Base-by-base conservation (phyloP, 1,284 basidiomycete genomes). In the Volvariella volvacea region DNA sequence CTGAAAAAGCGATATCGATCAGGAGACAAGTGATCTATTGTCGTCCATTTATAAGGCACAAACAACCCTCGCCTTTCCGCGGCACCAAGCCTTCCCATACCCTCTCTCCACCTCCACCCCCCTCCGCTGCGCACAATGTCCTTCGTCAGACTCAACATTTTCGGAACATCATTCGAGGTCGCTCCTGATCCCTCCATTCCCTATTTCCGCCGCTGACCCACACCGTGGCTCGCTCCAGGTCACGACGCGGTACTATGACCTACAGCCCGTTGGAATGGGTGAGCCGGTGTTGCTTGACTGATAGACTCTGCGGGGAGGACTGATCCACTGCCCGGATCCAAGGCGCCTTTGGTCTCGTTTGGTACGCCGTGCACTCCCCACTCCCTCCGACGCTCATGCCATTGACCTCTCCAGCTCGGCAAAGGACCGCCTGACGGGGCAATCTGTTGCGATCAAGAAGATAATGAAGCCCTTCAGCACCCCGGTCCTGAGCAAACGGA, bases 221-320 rank as follows among this genome's bases (percentile, higher is more conserved):
- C 42, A 22, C n/a, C 22, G 16, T 42, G 20, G 45, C 43, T 37
- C 25, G 42, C 37, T 61, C 48, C 65, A 97, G 83, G 93, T 97
- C 44, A 96, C 93, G 15, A 96, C 92, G 47, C 83, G 95, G 58
- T 99, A 99, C 90, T 89, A 96, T 63, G 95, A 99, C 73, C 83
- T 99, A 19, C 96, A 99, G 64, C 95, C 95, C n/a, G 95, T 99
- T 39, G 96, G 95, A 65, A 99, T 99, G 95, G 95, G 90, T 84
- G 56, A 69, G 80, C 49, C 44, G 42, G 36, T 14, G 33, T 33
- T 33, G 22, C 17, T 41, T 14, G 20, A 32, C 32, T 32, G 31
- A 42, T 71, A 46, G 42, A 49, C 43, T 15, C 48, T 52, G 43
- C 6, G 25, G 25, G 25, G 12, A 6, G 25, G 25, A 12, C 25